phyloP scores from a whole-genome alignment of 371 early-diverging fungal species.

The Encephalitozoon hellem region DNA sequence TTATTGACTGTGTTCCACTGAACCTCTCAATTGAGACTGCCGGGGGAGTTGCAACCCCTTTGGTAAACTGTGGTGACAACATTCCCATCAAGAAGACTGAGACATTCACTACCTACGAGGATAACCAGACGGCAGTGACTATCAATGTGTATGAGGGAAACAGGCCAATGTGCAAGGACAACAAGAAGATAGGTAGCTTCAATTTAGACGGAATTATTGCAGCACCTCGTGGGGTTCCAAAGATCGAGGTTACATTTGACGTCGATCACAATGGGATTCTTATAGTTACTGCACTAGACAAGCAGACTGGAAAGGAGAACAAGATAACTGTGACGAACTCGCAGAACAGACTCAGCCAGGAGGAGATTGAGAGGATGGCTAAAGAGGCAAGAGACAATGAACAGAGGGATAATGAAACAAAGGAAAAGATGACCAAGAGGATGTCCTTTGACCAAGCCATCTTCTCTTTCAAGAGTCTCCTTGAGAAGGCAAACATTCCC shows the following conservation, averaged over 20 bases:
- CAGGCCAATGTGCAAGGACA: slow-evolving; percentile 25
- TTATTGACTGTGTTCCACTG: slow-evolving; percentile 56
- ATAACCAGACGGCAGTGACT: slow-evolving; percentile 54
- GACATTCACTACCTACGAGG: slow-evolving; percentile 54
- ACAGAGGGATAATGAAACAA: slow-evolving; percentile 21
- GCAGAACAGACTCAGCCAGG: slow-evolving; percentile 63
- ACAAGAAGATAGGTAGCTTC: slow-evolving; percentile 37
- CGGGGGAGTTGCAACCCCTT: slow-evolving; percentile 44
- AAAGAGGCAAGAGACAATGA: slow-evolving; percentile 64
- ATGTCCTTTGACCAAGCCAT: slow-evolving; percentile 22
- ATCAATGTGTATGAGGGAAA: slow-evolving; percentile 52
- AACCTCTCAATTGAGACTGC: slow-evolving; percentile 54
- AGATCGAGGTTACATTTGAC: slow-evolving; percentile 41
- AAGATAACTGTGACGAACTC: slow-evolving; percentile 49
- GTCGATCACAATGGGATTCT: slow-evolving; percentile 30
- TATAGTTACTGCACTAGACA: slow-evolving; percentile 47
- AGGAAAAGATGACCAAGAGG: not conserved
- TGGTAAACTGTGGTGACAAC: slow-evolving; percentile 39
- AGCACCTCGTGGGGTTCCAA: slow-evolving; percentile 42
- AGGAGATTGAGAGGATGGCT: slow-evolving; percentile 60
- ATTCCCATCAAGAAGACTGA: slow-evolving; percentile 51
- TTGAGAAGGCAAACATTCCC: slow-evolving; percentile 22
- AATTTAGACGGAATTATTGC: slow-evolving; percentile 24
- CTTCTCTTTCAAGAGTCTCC: not conserved
- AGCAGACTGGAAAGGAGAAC: not conserved